Evolutionary conservation across 306 rosid species (phyloP).

Genomic region (Trifolium repens): DNA sequence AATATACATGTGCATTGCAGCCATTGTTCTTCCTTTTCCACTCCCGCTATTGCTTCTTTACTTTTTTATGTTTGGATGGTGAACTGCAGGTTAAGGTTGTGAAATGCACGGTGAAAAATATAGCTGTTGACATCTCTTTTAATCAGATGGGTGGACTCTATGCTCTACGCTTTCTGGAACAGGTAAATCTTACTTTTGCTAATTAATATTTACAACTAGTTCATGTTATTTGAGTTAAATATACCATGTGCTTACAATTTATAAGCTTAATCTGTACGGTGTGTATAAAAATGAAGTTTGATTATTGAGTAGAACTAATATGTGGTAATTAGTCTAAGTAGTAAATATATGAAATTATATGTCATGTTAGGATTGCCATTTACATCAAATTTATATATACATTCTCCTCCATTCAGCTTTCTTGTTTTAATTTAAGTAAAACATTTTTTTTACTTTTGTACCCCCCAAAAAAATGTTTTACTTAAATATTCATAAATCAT

Average conservation of each 20-base stretch:
- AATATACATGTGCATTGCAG: too few relatives aligned
- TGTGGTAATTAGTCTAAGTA: too few relatives aligned
- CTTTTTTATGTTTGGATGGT: slow-evolving; percentile 39
- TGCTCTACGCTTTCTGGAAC: slow-evolving; percentile 66
- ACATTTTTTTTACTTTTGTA: too few relatives aligned
- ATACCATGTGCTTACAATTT: slow-evolving; percentile 12
- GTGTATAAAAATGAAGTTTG: too few relatives aligned
- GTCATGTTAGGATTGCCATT: too few relatives aligned
- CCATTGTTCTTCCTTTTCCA: not conserved
- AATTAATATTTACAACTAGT: slow-evolving; percentile 11
- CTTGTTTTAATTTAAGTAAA: too few relatives aligned
- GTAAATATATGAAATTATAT: too few relatives aligned
- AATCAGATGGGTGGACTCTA: slow-evolving; percentile 70
- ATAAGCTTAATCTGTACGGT: not conserved
- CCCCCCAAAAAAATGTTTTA: too few relatives aligned
- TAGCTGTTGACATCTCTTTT: slow-evolving; percentile 71
- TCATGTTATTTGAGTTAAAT: slow-evolving; percentile 28
- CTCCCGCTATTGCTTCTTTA: slow-evolving; percentile 27
- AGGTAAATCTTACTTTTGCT: slow-evolving; percentile 49
- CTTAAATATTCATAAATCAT: too few relatives aligned
- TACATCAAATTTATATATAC: too few relatives aligned
- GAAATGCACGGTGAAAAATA: slow-evolving; percentile 61
- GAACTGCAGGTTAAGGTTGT: slow-evolving; percentile 66
- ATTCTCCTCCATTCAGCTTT: too few relatives aligned
- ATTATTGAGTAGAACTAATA: too few relatives aligned